phyloP scores from a whole-genome alignment of 2,329 filamentous ascomycete genomes.

The Moelleriella libera region DNA sequence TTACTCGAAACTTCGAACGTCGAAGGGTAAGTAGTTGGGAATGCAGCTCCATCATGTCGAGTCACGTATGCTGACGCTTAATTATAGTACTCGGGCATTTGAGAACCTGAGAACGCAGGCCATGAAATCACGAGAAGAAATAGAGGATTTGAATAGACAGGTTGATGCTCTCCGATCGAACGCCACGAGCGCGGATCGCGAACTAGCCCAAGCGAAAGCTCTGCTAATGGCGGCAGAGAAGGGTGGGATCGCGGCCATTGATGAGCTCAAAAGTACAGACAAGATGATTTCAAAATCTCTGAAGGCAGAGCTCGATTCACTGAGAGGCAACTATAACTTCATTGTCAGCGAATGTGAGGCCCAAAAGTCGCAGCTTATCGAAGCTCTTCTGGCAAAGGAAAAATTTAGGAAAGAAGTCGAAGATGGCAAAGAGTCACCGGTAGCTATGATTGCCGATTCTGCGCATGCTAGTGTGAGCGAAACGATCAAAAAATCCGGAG shows the following conservation, averaged over 20 bases:
- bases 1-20: slow-evolving; percentile 34
- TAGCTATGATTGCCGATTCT: slow-evolving; percentile 16
- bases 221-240: slow-evolving; percentile 41
- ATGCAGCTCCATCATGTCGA: slow-evolving; percentile 15
- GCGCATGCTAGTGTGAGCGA: slow-evolving; percentile 20
- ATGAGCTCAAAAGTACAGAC: slow-evolving; percentile 45
- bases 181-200: slow-evolving; percentile 38
- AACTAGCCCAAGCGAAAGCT: slow-evolving; percentile 35
- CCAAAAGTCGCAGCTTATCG: slow-evolving; percentile 44
- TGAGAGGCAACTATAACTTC: slow-evolving; percentile 35
- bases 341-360: slow-evolving; percentile 38
- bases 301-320: slow-evolving; percentile 39
- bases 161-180: slow-evolving; percentile 31
- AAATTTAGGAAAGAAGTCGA: slow-evolving; percentile 41
- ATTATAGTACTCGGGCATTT: slow-evolving; percentile 39
- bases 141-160: slow-evolving; percentile 28
- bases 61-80: slow-evolving; percentile 9
- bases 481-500: slow-evolving; percentile 25
- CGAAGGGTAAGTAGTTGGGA: slow-evolving; percentile 36
- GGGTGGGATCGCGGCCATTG: slow-evolving; percentile 38
- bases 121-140: slow-evolving; percentile 28
- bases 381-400: slow-evolving; percentile 46
- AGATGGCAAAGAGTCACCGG: slow-evolving; percentile 27
- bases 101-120: slow-evolving; percentile 35
- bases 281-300: slow-evolving; percentile 44